A percentile compares a stretch with the other conserved stretches of the same genome.
Evolutionary conservation across 805 yeast species (phyloP).

Genomic region (Kodamaea laetipori): DNA sequence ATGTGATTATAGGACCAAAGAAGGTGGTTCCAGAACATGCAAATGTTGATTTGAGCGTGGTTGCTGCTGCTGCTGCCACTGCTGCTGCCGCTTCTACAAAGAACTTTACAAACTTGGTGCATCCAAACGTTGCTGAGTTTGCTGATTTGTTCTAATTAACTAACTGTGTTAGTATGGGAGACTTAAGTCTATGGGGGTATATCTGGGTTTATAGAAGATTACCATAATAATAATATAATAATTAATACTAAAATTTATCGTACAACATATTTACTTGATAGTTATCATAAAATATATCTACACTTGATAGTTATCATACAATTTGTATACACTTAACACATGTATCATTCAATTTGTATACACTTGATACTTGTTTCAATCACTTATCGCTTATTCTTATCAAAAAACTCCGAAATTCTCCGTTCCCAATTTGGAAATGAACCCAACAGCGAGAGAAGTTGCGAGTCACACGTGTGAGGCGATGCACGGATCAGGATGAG

Average conservation of each 20-base stretch:
- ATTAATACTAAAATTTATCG: neutral
- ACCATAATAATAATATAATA: neutral
- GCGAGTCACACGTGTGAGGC: too few species aligned
- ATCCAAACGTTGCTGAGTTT: slow-evolving; percentile 47
- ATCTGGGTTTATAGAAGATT: slow-evolving; percentile 8
- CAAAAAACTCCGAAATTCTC: slow-evolving; percentile 3
- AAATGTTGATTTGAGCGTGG: slow-evolving; percentile 2
- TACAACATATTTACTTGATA: too few species aligned
- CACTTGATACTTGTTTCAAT: too few species aligned
- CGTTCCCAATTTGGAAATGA: neutral
- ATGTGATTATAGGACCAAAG: slow-evolving; percentile 10
- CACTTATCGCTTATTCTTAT: too few species aligned
- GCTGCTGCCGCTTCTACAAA: slow-evolving; percentile 6
- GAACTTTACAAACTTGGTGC: slow-evolving; percentile 24
- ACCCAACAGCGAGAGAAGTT: too few species aligned
- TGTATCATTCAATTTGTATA: too few species aligned
- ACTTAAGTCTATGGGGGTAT: neutral
- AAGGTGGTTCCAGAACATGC: neutral
- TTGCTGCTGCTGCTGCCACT: slow-evolving; percentile 10
- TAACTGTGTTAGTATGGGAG: too few species aligned
- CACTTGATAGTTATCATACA: too few species aligned
- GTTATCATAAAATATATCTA: too few species aligned
- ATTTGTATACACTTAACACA: too few species aligned
- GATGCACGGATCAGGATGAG: too few species aligned
- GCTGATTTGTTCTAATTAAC: slow-evolving; percentile 44